Base-by-base conservation (phyloP, 495 filamentous ascomycete genomes). In the Daldinia childiae region DNA sequence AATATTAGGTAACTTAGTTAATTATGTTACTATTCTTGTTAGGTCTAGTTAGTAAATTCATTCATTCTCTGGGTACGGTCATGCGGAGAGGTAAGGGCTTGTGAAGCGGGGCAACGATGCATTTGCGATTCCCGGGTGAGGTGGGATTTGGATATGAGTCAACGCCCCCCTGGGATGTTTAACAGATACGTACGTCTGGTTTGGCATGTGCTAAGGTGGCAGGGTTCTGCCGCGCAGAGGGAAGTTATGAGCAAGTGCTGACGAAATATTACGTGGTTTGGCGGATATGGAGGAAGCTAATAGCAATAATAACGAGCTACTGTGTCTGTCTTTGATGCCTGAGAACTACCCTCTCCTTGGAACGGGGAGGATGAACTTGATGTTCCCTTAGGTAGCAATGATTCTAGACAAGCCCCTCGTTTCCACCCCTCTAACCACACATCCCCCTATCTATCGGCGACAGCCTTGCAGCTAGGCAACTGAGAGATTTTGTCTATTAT, bases 201-300 rank as follows among this genome's bases (percentile, higher is more conserved):
- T 30, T 69, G 51, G 70, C 70, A 73, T 73, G 66, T 73, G 70
- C 61, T 73, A 57, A 32, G 51, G 50, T 56, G 58, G 51, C 59
- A 72, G 62, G 58, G 54, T 66, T 65, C 56, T 58, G 43, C 61
- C 61, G 70, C 58, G 69, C 55, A 36, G 65, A 73, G 57, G 50
- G 64, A 62, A 19, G 45, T 64, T 54, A 70, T 71, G 63, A 73
- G 52, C 70, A 68, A 69, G 66, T 66, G 71, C 71, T 74, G 71
- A 74, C 71, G 71, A 74, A 70, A 74, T 65, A 74, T 74, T 74
- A 74, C 71, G 66, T 70, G 71, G 66, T 70, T 63, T 57, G 51
- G 29, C 51, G 63, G 63, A 51, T 41, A 29, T 61, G 45, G 39
- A 56, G 54, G 67, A 70, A 62, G 66, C 61, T 66, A 68, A 51